Conservation (phyloP, 768 basidiomycete species). For the Hericium coralloides region DNA sequence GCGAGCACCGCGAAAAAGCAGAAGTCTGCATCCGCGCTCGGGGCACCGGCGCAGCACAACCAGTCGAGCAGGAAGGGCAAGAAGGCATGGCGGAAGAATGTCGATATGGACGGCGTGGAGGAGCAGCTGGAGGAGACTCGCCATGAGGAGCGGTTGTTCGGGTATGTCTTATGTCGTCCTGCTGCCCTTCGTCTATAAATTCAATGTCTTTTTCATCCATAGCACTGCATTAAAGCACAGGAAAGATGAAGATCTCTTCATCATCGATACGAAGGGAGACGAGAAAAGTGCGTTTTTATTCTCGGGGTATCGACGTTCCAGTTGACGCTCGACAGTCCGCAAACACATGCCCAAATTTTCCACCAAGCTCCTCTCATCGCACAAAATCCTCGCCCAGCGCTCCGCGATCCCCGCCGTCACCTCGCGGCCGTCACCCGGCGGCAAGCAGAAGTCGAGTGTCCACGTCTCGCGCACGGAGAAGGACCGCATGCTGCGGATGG, state of each 20-base stretch:
- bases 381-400: slow-evolving; percentile 75
- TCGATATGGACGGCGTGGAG: slow-evolving; percentile 77
- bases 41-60: slow-evolving; percentile 51
- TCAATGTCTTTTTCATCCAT: background rate
- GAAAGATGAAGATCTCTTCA: slow-evolving; percentile 67
- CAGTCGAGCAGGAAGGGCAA: slow-evolving; percentile 88
- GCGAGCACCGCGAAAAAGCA: slow-evolving; percentile 1
- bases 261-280: slow-evolving; percentile 75
- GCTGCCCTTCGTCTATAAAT: background rate
- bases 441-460: slow-evolving; percentile 24
- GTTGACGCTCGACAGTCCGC: slow-evolving; percentile 38
- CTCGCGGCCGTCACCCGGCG: slow-evolving; percentile 38
- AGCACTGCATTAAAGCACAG: slow-evolving; percentile 61
- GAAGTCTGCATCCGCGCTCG: slow-evolving; percentile 20
- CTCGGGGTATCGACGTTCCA: background rate
- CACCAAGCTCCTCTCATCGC: slow-evolving; percentile 46
- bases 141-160: slow-evolving; percentile 72
- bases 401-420: slow-evolving; percentile 82
- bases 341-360: slow-evolving; percentile 48
- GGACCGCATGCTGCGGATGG: slow-evolving; percentile 66
- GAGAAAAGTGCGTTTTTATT: slow-evolving; percentile 42
- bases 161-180: slow-evolving; percentile 37
- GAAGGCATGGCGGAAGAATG: slow-evolving; percentile 88
- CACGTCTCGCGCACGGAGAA: slow-evolving; percentile 60
- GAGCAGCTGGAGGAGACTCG: slow-evolving; percentile 64